phyloP scores from a whole-genome alignment of 2,329 filamentous ascomycete genomes.

The Verticillium isaacii region DNA sequence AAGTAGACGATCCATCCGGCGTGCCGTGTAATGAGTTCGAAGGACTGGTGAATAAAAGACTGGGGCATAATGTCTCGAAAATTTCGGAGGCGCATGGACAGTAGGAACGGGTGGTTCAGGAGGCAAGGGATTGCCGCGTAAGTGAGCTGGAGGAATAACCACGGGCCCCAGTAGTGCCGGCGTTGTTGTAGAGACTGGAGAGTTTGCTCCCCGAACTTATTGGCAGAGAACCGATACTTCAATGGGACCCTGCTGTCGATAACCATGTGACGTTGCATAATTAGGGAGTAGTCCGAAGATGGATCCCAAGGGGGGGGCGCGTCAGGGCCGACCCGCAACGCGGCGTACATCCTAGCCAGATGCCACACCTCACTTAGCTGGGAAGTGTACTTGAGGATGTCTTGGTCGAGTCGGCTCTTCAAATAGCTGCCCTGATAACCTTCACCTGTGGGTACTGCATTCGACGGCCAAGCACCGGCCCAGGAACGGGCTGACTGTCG shows the following conservation, averaged over 20 bases:
- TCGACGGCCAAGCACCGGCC: too few species aligned
- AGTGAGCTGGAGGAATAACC: constrained; percentile 46
- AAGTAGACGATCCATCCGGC: too few species aligned
- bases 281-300: constrained; percentile 46
- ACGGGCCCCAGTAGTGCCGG: constrained; percentile 48
- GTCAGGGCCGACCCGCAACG: constrained; percentile 37
- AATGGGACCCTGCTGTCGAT: constrained; percentile 45
- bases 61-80: constrained; percentile 48
- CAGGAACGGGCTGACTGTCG: too few species aligned
- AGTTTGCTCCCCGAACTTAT: constrained; percentile 37
- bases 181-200: constrained; percentile 35
- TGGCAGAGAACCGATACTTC: constrained; percentile 43
- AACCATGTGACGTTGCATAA: constrained; percentile 44
- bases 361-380: constrained; percentile 42
- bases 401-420: too few species aligned
- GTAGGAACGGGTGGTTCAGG: constrained; percentile 48
- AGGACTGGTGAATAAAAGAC: constrained; percentile 49
- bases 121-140: constrained; percentile 49
- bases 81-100: constrained; percentile 46
- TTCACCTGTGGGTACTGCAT: too few species aligned
- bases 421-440: too few species aligned
- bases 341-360: constrained; percentile 40
- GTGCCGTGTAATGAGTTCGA: constrained; percentile 40
- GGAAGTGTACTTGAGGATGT: too few species aligned
- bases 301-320: constrained; percentile 35